Conservation (phyloP, 2,329 filamentous ascomycete species). For the Colletotrichum aenigma region DNA sequence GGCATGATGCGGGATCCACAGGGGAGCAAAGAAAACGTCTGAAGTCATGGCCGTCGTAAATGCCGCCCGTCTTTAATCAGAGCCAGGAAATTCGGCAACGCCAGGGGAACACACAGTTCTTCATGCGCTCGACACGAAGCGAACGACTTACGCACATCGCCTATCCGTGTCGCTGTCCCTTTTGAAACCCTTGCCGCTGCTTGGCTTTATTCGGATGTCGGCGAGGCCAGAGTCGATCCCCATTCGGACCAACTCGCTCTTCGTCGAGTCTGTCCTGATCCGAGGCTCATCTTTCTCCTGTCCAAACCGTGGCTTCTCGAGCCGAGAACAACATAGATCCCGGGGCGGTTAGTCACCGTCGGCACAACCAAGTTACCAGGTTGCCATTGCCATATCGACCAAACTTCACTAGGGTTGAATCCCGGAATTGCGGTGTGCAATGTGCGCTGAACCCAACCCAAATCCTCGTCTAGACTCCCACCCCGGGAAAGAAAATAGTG, state of each 20-base stretch:
- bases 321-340: neutral
- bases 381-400: neutral
- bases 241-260: neutral
- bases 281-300: neutral
- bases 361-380: neutral
- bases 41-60: neutral
- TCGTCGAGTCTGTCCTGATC: neutral
- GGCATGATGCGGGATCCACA: neutral
- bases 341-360: neutral
- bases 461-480: neutral
- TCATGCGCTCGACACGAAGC: neutral
- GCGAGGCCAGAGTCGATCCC: neutral
- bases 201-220: neutral
- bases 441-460: neutral
- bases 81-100: neutral
- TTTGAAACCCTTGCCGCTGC: neutral
- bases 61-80: neutral
- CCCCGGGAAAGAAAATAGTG: neutral
- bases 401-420: neutral
- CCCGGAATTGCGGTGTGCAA: neutral
- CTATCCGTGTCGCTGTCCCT: neutral
- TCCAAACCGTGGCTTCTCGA: neutral
- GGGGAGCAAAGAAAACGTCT: neutral
- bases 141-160: neutral
- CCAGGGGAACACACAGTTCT: neutral